phyloP scores from a whole-genome alignment of 2,329 filamentous ascomycete genomes.

The Fusarium sulawesiense region DNA sequence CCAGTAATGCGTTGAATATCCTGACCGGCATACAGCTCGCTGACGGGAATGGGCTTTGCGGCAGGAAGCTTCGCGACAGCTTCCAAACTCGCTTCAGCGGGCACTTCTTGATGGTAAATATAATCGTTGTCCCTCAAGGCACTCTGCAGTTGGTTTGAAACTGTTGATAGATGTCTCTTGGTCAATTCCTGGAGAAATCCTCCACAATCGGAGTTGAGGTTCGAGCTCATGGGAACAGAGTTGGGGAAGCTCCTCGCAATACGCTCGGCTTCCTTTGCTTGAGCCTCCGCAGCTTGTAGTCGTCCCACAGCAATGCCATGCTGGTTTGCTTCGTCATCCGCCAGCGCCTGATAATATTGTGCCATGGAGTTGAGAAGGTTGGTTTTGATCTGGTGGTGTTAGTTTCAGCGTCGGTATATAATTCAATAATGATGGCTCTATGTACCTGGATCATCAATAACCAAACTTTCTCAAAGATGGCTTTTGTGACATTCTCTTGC shows the following conservation, averaged over 20 bases:
- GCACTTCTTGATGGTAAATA: constrained; percentile 95
- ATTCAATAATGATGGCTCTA: neutral
- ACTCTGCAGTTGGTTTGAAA: constrained; percentile 82
- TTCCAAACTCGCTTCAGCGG: constrained; percentile 82
- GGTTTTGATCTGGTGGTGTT: constrained; percentile 73
- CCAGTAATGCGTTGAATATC: constrained; percentile 98
- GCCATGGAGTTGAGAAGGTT: constrained; percentile 86
- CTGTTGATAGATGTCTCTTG: constrained; percentile 81
- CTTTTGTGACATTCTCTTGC: constrained; percentile 91
- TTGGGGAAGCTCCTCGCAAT: constrained; percentile 83
- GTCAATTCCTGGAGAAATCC: constrained; percentile 80
- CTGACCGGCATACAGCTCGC: constrained; percentile 94
- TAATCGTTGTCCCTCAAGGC: constrained; percentile 95
- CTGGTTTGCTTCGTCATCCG: constrained; percentile 88
- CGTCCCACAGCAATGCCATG: constrained; percentile 88
- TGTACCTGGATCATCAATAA: constrained; percentile 79
- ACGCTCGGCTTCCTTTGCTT: constrained; percentile 81
- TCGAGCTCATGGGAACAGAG: constrained; percentile 82
- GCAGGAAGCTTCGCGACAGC: constrained; percentile 91
- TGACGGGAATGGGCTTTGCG: constrained; percentile 96
- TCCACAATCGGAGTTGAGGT: constrained; percentile 84
- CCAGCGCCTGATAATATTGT: constrained; percentile 92
- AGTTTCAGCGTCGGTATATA: constrained; percentile 13
- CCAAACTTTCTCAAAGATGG: constrained; percentile 96
- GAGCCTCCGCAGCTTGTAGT: constrained; percentile 81